Percentiles rank a stretch among this genome's conserved stretches.
Evolutionary conservation across 2,329 filamentous ascomycete genomes (phyloP).

Genomic region (Pseudogymnoascus sp.): DNA sequence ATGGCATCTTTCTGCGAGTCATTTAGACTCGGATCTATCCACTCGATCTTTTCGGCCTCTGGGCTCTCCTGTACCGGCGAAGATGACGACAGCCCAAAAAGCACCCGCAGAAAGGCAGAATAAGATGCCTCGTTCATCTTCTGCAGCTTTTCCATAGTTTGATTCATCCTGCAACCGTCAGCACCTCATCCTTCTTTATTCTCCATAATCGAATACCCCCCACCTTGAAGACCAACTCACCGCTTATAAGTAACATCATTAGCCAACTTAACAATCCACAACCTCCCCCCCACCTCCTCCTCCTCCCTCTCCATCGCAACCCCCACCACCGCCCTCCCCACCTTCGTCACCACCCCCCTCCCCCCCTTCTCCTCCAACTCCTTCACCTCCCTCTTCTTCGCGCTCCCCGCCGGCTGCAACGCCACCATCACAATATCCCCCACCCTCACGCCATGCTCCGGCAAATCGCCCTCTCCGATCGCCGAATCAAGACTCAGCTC

Average conservation of each 20-base stretch:
- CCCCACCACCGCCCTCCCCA: slow-evolving; percentile 48
- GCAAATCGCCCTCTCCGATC: slow-evolving; percentile 45
- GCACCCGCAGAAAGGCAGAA: slow-evolving; percentile 49
- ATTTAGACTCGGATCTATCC: slow-evolving; percentile 54
- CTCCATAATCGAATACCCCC: background rate
- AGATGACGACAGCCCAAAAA: slow-evolving; percentile 51
- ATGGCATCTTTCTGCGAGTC: slow-evolving; percentile 61
- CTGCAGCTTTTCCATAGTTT: slow-evolving; percentile 50
- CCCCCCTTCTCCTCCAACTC: slow-evolving; percentile 61
- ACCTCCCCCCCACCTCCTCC: slow-evolving; percentile 37
- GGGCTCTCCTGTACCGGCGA: slow-evolving; percentile 38
- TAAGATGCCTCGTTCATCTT: slow-evolving; percentile 50
- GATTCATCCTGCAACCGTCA: slow-evolving; percentile 45
- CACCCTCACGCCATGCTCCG: slow-evolving; percentile 65
- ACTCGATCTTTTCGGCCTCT: slow-evolving; percentile 42
- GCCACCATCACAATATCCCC: slow-evolving; percentile 72
- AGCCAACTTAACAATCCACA: slow-evolving; percentile 59
- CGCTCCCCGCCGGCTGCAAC: slow-evolving; percentile 62
- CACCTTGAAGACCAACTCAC: slow-evolving; percentile 27
- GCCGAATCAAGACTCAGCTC: slow-evolving; percentile 72
- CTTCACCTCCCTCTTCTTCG: slow-evolving; percentile 56
- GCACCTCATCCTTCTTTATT: background rate
- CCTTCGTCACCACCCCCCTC: slow-evolving; percentile 61
- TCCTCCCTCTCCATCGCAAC: slow-evolving; percentile 63
- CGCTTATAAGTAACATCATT: slow-evolving; percentile 59